These are phyloP conservation scores for Candida xiaguanensis DNA, from an alignment of 805 yeast genomes.

Conservation along the genomic window DNA sequence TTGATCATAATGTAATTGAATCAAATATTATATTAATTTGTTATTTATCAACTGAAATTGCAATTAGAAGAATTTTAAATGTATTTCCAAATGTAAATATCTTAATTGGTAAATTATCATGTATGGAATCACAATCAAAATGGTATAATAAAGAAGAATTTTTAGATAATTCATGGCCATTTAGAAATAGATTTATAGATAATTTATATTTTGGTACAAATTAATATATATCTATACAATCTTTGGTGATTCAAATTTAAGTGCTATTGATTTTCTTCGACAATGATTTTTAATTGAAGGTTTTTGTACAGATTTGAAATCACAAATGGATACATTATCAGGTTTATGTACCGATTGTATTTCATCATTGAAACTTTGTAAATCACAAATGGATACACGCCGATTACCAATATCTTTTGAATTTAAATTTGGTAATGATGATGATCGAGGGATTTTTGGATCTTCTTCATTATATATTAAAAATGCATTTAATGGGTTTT, in stretches of 20 bases:
- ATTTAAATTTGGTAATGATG: slow-evolving; percentile 8
- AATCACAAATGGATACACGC: slow-evolving; percentile 16
- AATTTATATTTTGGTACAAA: slow-evolving; percentile 66
- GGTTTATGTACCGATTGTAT: not conserved
- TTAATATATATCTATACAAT: not conserved
- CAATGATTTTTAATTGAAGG: slow-evolving; percentile 29
- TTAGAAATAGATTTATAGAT: slow-evolving; percentile 69
- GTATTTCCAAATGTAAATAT: slow-evolving; percentile 72
- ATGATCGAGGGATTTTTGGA: slow-evolving; percentile 5
- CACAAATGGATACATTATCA: too few relatives aligned
- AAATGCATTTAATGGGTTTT: slow-evolving; percentile 19
- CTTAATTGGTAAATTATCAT: slow-evolving; percentile 65
- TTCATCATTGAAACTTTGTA: slow-evolving; percentile 11
- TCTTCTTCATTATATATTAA: slow-evolving; percentile 12
- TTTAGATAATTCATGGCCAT: slow-evolving; percentile 53
- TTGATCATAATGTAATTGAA: slow-evolving; percentile 71
- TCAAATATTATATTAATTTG: slow-evolving; percentile 64
- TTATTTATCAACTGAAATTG: slow-evolving; percentile 75
- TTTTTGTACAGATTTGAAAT: too few relatives aligned
- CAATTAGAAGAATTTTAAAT: slow-evolving; percentile 63
- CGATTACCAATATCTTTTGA: slow-evolving; percentile 1
- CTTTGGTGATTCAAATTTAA: slow-evolving; percentile 39
- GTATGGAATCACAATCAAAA: slow-evolving; percentile 21
- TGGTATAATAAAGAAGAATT: slow-evolving; percentile 36
- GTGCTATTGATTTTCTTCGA: slow-evolving; percentile 44